Evolutionary conservation across 2,329 filamentous ascomycete genomes (phyloP), one percentile per base, ranked within the genome.

Genomic region (Hypoxylon sp.): DNA sequence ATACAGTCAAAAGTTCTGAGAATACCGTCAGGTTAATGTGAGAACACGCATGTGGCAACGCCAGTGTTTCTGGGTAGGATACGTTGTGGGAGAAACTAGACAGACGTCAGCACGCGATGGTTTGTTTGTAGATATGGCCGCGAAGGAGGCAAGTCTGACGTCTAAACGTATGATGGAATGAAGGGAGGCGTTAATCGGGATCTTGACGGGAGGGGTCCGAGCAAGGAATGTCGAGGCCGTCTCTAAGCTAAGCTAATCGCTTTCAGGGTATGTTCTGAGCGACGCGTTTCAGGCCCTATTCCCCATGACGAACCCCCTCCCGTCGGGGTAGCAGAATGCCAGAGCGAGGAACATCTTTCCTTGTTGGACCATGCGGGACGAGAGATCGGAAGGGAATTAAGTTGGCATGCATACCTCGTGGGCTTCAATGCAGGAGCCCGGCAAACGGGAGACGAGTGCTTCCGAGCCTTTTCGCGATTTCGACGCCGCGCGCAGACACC

Each of bases 191-290:
- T 54, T 47, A 62, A n/a, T 63, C 60, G 56, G 57, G 55, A 64
- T 60, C 63, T 60, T 57, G 55, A 64, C 53, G 58, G 60, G 60
- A 65, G 65, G 63, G 65, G 51, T 24, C 55, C 46, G 56, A 65
- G 48, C 57, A 58, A 68, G 67, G 69, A 72, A 72, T 72, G 70
- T 62, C 64, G 58, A 63, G 56, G 55, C 54, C 64, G 62, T 65
- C n/a, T n/a, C 54, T 62, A 58, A 58, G 31, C 49, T 55, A 48
- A 61, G 57, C 58, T 60, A 62, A 58, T 50, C 55, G 35, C 46
- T 37, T 54, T 35, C 58, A 63, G 60, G 65, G 62, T 55, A 66
- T 60, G 60, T 46, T 56, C 57, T 67, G 58, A 55, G 62, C 52
- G 61, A 45, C 60, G 55, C 62, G 49, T 60, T 60, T 62, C 58